phyloP scores from a whole-genome alignment of 768 basidiomycete species.

The Amanita pallidorosea region DNA sequence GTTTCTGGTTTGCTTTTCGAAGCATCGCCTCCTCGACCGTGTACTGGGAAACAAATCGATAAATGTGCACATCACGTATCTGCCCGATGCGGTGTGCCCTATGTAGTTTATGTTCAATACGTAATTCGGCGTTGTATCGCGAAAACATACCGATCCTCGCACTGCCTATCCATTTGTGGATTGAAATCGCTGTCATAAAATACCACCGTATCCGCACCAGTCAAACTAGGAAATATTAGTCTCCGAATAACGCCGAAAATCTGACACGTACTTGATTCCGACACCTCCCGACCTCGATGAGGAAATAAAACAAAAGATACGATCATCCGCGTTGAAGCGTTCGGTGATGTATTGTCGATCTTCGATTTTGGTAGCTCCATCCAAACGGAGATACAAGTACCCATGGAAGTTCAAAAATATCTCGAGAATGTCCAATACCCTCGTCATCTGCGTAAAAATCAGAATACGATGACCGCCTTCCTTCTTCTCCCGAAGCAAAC shows the following conservation, averaged over 20 bases:
- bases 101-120: not conserved
- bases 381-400: slow-evolving; percentile 86
- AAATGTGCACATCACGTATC: slow-evolving; percentile 92
- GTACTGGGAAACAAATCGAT: slow-evolving; percentile 81
- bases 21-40: slow-evolving; percentile 97
- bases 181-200: slow-evolving; percentile 98
- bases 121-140: not conserved
- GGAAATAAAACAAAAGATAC: slow-evolving; percentile 84
- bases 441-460: slow-evolving; percentile 97
- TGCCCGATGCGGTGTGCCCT: slow-evolving; percentile 99
- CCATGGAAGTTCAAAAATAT: slow-evolving; percentile 89
- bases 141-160: slow-evolving; percentile 71
- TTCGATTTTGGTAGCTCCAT: slow-evolving; percentile 93
- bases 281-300: slow-evolving; percentile 76
- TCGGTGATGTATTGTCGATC: slow-evolving; percentile 89
- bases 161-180: slow-evolving; percentile 96
- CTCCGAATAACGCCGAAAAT: slow-evolving; percentile 9
- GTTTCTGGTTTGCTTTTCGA: slow-evolving; percentile 96
- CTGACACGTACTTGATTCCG: slow-evolving; percentile 75
- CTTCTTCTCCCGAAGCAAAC: slow-evolving; percentile 73
- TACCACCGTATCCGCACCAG: slow-evolving; percentile 90
- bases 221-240: slow-evolving; percentile 38
- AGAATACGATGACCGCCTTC: slow-evolving; percentile 81
- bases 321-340: slow-evolving; percentile 68
- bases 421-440: slow-evolving; percentile 88